A percentile compares a stretch with the other conserved stretches of the same genome.
Evolutionary conservation across 225 moss, liverwort and hornwort genomes (phyloP).

Genomic region (Antitrichia curtipendula): DNA sequence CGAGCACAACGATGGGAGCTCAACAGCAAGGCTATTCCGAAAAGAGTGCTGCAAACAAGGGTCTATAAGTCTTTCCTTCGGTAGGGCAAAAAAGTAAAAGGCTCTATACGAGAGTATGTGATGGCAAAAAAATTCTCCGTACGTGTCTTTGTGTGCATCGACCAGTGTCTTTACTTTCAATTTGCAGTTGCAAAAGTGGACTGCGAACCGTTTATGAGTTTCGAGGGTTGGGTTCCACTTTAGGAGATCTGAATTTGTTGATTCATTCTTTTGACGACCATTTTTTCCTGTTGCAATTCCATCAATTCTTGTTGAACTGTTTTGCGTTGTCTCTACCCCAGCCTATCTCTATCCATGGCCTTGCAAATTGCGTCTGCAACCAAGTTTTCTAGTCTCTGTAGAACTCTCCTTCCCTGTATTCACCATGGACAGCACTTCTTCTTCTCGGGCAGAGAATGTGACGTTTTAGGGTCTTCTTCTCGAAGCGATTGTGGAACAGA

Average conservation of each 20-base stretch:
- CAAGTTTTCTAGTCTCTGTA: slow-evolving; percentile 6
- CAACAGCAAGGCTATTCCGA: background rate
- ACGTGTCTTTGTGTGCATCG: background rate
- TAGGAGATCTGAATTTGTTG: background rate
- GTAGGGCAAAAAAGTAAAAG: background rate
- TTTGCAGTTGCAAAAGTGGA: background rate
- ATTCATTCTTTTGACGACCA: background rate
- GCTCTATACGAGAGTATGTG: background rate
- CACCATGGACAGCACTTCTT: slow-evolving; percentile 2
- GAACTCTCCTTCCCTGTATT: slow-evolving; percentile 6
- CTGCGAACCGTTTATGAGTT: background rate
- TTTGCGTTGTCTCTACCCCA: background rate
- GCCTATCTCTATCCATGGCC: slow-evolving; percentile 5
- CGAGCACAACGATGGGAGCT: background rate
- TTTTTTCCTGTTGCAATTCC: background rate
- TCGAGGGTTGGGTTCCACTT: background rate
- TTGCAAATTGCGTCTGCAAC: background rate
- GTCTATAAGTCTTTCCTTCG: background rate
- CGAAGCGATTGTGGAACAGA: background rate
- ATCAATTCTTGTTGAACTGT: background rate
- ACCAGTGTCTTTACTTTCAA: background rate
- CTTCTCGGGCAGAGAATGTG: background rate
- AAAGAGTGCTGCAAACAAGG: too few relatives aligned
- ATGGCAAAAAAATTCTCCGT: background rate
- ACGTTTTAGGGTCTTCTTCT: background rate